phyloP scores from a whole-genome alignment of 139 green algal genomes.

The Volvox africanus region DNA sequence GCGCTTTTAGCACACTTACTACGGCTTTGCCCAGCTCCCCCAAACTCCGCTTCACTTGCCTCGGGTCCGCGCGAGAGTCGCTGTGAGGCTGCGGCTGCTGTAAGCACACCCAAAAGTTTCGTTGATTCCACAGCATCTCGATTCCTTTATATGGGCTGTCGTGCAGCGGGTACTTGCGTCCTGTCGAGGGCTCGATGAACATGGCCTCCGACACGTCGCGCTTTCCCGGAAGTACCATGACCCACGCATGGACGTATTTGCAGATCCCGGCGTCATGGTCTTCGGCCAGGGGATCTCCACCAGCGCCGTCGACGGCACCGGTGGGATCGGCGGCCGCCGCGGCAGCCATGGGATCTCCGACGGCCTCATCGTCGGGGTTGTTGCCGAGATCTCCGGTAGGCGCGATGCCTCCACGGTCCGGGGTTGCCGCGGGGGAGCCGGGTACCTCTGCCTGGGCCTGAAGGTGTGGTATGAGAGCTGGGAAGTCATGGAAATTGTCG shows the following conservation, averaged over 20 bases:
- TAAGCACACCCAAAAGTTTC: conserved; percentile 82
- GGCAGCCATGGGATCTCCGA: conserved; percentile 4
- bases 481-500: no score
- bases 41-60: neutral
- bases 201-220: conserved; percentile 72
- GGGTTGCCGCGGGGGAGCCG: neutral
- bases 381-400: neutral
- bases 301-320: conserved; percentile 30
- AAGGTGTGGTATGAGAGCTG: neutral
- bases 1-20: no score
- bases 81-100: conserved; percentile 77
- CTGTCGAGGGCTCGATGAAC: conserved; percentile 84
- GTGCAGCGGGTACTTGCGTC: conserved; percentile 60
- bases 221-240: conserved; percentile 81
- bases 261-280: conserved; percentile 31
- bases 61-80: conserved; percentile 67
- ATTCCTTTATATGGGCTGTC: conserved; percentile 81
- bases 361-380: neutral
- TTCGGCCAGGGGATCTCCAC: neutral
- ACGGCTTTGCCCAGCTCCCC: no score
- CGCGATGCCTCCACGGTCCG: neutral
- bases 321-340: neutral
- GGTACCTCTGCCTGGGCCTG: neutral
- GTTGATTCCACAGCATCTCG: conserved; percentile 82
- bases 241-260: conserved; percentile 82